Percentiles rank a stretch among this genome's conserved stretches.
These are phyloP conservation scores for Termitomyces sp. DNA, from an alignment of 768 basidiomycete species.

Conservation along the genomic window DNA sequence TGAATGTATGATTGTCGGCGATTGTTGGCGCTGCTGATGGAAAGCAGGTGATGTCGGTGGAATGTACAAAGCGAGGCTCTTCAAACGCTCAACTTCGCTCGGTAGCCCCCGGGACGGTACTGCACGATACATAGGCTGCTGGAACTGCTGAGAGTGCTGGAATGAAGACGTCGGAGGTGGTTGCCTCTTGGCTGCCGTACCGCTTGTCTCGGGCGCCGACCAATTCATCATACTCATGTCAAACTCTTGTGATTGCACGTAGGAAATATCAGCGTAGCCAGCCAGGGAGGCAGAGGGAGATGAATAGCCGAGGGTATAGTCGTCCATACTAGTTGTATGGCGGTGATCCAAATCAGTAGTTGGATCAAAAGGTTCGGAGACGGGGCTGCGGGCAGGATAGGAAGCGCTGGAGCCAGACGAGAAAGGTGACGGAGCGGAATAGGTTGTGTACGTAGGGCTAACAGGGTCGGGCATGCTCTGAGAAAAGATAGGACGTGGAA, in stretches of 20 bases:
- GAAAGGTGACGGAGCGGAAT: slow-evolving; percentile 37
- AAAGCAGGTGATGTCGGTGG: slow-evolving; percentile 10
- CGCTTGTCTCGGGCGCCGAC: slow-evolving; percentile 10
- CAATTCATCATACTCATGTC: slow-evolving; percentile 19
- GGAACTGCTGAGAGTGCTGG: slow-evolving; percentile 12
- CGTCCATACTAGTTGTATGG: slow-evolving; percentile 8
- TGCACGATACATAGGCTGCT: slow-evolving; percentile 14
- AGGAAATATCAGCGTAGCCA: slow-evolving; percentile 17
- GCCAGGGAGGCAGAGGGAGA: slow-evolving; percentile 18
- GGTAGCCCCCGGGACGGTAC: slow-evolving; percentile 16
- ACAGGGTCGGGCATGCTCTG: slow-evolving; percentile 26
- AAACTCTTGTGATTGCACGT: slow-evolving; percentile 19
- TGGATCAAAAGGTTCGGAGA: slow-evolving; percentile 30
- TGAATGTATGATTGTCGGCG: slow-evolving; percentile 24
- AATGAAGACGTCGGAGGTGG: slow-evolving; percentile 5
- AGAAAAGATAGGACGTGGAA: slow-evolving; percentile 5
- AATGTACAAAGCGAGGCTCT: slow-evolving; percentile 22
- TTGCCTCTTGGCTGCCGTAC: slow-evolving; percentile 2
- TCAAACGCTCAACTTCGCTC: slow-evolving; percentile 19
- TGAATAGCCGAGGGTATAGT: slow-evolving; percentile 15
- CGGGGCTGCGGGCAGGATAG: slow-evolving; percentile 32
- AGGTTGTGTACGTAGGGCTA: slow-evolving; percentile 37
- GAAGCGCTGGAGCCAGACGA: slow-evolving; percentile 38
- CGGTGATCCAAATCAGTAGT: slow-evolving; percentile 12
- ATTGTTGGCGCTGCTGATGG: slow-evolving; percentile 19